phyloP scores from a whole-genome alignment of 306 rosid genomes.

The Cucurbita ficifolia region DNA sequence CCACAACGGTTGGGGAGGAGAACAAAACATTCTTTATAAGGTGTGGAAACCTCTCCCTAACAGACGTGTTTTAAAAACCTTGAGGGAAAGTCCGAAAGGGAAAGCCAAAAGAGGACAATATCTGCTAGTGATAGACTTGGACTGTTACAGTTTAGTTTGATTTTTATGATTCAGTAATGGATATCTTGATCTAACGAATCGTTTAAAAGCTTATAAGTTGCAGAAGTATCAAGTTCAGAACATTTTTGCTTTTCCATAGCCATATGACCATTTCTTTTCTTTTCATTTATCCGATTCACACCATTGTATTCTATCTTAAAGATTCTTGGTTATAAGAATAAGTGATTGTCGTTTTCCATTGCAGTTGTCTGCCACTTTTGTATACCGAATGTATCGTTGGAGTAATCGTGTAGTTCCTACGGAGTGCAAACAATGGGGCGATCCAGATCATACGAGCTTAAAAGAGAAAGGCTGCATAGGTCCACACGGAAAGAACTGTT shows the following conservation, averaged over 20 bases:
- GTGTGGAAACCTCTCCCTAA: too few species aligned
- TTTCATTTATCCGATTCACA: background rate
- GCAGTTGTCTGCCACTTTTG: background rate
- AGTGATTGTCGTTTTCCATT: background rate
- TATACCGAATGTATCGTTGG: background rate
- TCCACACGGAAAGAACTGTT: constrained; percentile 62
- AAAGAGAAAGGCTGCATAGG: constrained; percentile 20
- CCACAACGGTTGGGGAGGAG: too few species aligned
- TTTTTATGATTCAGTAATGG: background rate
- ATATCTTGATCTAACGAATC: background rate
- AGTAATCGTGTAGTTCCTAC: background rate
- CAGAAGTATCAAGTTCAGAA: background rate
- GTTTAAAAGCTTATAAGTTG: background rate
- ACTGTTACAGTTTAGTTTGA: background rate
- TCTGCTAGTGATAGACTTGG: too few species aligned
- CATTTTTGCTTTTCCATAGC: background rate
- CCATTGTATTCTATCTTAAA: background rate
- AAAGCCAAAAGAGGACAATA: too few species aligned
- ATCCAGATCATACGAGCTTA: background rate
- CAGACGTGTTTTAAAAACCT: too few species aligned
- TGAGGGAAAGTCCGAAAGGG: too few species aligned
- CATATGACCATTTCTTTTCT: background rate
- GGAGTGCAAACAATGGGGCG: background rate
- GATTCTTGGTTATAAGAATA: background rate
- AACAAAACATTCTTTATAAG: too few species aligned